Base-by-base conservation (phyloP, 306 rosid species). In the Astragalus membranaceus region DNA sequence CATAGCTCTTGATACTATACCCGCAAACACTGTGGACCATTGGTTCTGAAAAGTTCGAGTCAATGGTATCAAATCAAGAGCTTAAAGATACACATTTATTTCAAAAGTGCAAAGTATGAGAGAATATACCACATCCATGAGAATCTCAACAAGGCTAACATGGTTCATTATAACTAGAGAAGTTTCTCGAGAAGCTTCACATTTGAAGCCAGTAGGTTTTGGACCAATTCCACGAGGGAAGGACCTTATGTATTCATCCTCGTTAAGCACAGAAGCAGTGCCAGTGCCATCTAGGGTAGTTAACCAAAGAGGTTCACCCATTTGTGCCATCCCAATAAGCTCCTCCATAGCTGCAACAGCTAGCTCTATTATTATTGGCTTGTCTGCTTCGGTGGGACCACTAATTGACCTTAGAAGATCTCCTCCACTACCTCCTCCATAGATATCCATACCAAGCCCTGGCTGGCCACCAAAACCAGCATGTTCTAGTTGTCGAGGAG, bases 311-410 rank as follows among this genome's bases (percentile, higher is more conserved):
- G 99, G 99, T 3, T 95, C 99, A 0, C 85, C 90, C 84, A 87
- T 74, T 54, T 95, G 99, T 5, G 99, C 97, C 97, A 95, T 91
- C 29, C 88, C 83, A 61, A 80, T 59, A 0, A 95, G 87, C 33
- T 95, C 99, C 67, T 95, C 99, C 96, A 95, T 95, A 5, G 99
- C 97, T 8, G 93, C 88, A 43, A 95, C 97, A 0, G 97, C 99
- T 1, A 95, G 95, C 85, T 95, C 99, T 14, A 95, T 89, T 41
- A 91, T 83, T 74, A 95, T 80, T 1, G 97, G 97, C 43, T 95
- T 95, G 39, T 95, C 99, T 0, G 90, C 95, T 71, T 91, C 99
- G 0, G 79, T 82, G 0, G 96, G 93, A 0, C 84, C 88, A 17
- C 81, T 84, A 7, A 95, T 86, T 5, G 99, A 79, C 74, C 95